Percentiles rank a stretch among this genome's conserved stretches.
phyloP scores from a whole-genome alignment of 352 stramenopile species.

The Salisapilia sapeloensis region DNA sequence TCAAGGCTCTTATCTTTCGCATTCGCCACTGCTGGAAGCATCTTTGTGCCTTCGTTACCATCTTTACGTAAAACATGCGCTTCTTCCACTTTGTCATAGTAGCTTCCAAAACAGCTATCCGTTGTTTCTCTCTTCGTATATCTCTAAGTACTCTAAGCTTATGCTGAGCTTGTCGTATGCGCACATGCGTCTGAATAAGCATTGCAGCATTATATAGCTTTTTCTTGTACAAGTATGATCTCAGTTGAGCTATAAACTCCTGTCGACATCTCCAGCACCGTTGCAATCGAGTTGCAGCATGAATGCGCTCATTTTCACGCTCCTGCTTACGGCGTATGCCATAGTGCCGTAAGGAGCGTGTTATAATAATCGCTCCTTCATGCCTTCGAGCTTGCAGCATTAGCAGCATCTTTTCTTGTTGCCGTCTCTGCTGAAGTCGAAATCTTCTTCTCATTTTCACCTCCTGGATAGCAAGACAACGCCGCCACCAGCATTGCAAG shows the following conservation, averaged over 20 bases:
- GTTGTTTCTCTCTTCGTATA: too few relatives aligned
- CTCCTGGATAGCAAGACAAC: slow-evolving; percentile 12
- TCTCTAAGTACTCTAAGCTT: slow-evolving; percentile 11
- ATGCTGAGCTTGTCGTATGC: slow-evolving; percentile 14
- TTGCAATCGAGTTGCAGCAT: slow-evolving; percentile 20
- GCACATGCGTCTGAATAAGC: slow-evolving; percentile 19
- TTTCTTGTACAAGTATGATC: slow-evolving; percentile 16
- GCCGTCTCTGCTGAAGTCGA: slow-evolving; percentile 16
- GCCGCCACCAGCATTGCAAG: slow-evolving; percentile 45
- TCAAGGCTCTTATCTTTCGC: slow-evolving; percentile 13
- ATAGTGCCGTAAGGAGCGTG: slow-evolving; percentile 14
- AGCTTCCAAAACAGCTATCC: too few relatives aligned
- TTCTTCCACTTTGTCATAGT: too few relatives aligned
- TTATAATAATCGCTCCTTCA: slow-evolving; percentile 24
- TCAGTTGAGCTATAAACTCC: slow-evolving; percentile 23
- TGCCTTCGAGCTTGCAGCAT: slow-evolving; percentile 25
- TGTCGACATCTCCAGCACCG: slow-evolving; percentile 29
- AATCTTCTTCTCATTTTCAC: slow-evolving; percentile 10
- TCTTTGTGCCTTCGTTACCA: too few relatives aligned
- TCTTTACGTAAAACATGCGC: too few relatives aligned
- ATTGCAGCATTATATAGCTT: slow-evolving; percentile 14
- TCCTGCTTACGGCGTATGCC: too few relatives aligned
- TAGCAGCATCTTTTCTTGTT: slow-evolving; percentile 18
- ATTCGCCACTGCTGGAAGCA: too few relatives aligned
- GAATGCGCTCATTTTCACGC: slow-evolving; percentile 1